Evolutionary conservation across 306 rosid species (phyloP).

Genomic region (Pterocarpus macrocarpus): DNA sequence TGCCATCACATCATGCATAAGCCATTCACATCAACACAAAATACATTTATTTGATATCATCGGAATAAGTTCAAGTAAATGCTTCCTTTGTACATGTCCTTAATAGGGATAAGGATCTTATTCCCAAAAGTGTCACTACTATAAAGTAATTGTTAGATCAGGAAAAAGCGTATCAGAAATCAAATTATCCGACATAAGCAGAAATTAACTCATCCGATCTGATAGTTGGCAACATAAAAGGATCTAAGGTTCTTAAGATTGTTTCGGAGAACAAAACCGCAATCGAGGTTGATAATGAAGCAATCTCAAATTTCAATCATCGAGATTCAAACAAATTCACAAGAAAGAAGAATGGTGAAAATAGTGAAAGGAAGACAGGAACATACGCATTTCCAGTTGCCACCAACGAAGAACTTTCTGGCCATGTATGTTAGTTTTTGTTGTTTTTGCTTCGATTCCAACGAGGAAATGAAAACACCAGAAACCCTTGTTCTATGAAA

Average conservation of each 20-base stretch:
- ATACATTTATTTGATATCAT: not conserved
- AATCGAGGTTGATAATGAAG: constrained; percentile 12
- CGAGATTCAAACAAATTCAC: constrained; percentile 7
- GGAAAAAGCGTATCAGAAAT: constrained; percentile 22
- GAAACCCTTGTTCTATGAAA: constrained; percentile 18
- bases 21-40: not conserved
- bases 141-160: constrained; percentile 27
- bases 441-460: constrained; percentile 19
- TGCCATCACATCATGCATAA: constrained; percentile 8
- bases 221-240: not conserved
- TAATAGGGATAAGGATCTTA: constrained; percentile 36
- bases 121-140: not conserved
- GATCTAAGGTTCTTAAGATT: not conserved
- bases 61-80: not conserved
- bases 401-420: constrained; percentile 89
- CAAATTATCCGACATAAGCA: not conserved
- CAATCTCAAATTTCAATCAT: not conserved
- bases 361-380: not conserved
- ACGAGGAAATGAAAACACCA: constrained; percentile 22
- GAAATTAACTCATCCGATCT: constrained; percentile 39
- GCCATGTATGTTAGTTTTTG: constrained; percentile 50
- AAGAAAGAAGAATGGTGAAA: not conserved
- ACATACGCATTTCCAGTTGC: constrained; percentile 96
- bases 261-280: not conserved
- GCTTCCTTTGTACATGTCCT: not conserved